Conservation (phyloP, 169 alveolate species). For the Cystoisospora suis region DNA sequence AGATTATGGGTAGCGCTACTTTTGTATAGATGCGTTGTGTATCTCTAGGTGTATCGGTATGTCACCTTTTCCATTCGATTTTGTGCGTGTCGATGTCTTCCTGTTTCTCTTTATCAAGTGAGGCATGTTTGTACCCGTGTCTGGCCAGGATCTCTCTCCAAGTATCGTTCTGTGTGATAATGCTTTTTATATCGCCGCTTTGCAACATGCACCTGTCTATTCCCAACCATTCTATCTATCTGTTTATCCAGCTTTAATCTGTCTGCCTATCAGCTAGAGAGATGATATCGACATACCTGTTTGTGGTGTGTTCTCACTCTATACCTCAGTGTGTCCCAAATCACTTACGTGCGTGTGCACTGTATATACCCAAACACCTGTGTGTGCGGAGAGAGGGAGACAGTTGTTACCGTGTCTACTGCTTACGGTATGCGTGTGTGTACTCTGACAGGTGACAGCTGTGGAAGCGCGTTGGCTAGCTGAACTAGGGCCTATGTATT, state of each 20-base stretch:
- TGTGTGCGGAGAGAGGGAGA: too few relatives aligned
- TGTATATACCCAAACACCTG: neutral
- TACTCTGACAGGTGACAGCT: conserved; percentile 89
- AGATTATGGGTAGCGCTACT: too few relatives aligned
- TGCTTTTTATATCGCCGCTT: neutral
- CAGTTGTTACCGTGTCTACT: too few relatives aligned
- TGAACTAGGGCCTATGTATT: conserved; percentile 86
- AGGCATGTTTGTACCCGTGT: neutral
- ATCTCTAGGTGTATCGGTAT: neutral
- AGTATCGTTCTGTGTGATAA: neutral
- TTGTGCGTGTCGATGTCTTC: neutral
- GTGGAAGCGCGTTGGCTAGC: conserved; percentile 99
- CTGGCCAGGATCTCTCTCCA: neutral
- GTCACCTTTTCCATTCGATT: neutral
- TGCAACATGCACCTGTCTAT: neutral
- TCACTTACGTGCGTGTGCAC: neutral
- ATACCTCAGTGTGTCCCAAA: neutral
- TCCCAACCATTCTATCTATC: neutral
- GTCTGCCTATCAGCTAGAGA: neutral
- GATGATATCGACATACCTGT: too few relatives aligned
- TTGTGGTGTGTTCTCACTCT: too few relatives aligned
- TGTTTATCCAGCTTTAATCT: neutral
- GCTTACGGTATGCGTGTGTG: too few relatives aligned
- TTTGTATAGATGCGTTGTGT: too few relatives aligned
- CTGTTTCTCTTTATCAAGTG: neutral